Evolutionary conservation across 306 rosid genomes (phyloP).

Genomic region (Urtica urens): DNA sequence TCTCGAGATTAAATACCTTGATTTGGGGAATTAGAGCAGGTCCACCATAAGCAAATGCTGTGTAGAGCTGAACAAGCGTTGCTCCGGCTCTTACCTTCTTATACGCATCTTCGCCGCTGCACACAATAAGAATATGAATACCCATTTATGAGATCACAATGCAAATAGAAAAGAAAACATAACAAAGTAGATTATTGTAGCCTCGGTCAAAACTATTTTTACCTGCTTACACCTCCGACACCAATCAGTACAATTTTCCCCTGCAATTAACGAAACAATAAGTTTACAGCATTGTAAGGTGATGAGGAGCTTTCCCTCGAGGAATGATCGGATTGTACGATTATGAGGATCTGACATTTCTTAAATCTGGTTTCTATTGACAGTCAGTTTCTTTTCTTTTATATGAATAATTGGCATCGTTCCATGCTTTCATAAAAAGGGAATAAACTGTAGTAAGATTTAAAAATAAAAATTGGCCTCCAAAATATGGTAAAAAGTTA

Average conservation of each 20-base stretch:
- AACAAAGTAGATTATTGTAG: constrained; percentile 1
- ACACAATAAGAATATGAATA: constrained; percentile 8
- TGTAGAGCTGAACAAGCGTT: constrained; percentile 84
- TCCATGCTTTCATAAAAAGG: no score
- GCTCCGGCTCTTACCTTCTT: constrained; percentile 86
- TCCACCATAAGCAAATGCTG: constrained; percentile 87
- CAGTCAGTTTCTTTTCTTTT: no score
- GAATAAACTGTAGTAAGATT: no score
- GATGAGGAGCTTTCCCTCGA: no score
- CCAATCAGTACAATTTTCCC: constrained; percentile 87
- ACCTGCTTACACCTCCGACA: constrained; percentile 85
- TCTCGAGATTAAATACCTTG: constrained; percentile 83
- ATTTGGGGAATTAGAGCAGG: constrained; percentile 95
- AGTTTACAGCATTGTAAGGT: no score
- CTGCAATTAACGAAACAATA: constrained; percentile 22
- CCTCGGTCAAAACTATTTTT: constrained; percentile 15
- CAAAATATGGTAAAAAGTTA: no score
- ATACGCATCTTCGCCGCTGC: constrained; percentile 93
- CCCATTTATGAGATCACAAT: constrained; percentile 6
- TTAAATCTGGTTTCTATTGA: no score
- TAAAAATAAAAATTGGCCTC: no score
- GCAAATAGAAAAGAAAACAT: not conserved
- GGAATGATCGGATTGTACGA: no score
- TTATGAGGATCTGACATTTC: no score
- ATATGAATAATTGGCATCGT: no score